These are phyloP conservation scores for Gossypium ekmanianum DNA, from an alignment of 345 rosid species.

Conservation along the genomic window DNA sequence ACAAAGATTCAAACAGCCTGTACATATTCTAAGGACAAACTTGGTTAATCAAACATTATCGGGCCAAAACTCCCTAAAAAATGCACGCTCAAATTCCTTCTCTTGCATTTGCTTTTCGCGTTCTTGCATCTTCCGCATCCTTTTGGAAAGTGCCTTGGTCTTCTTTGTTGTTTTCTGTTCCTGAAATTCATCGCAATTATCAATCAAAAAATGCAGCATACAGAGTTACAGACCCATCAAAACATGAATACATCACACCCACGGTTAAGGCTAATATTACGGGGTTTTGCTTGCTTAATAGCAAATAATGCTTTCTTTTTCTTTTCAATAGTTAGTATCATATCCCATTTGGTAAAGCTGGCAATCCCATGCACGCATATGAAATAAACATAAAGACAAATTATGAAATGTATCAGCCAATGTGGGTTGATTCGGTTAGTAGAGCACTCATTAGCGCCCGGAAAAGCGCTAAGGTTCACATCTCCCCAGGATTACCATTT, in stretches of 20 bases:
- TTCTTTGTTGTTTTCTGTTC: conserved; percentile 36
- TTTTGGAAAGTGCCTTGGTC: conserved; percentile 58
- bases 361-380: too few relatives aligned
- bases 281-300: background rate
- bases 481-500: too few relatives aligned
- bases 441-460: too few relatives aligned
- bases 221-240: background rate
- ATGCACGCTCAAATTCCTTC: conserved; percentile 75
- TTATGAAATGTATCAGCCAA: background rate
- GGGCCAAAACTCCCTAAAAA: conserved; percentile 87
- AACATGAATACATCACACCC: background rate
- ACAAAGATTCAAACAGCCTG: background rate
- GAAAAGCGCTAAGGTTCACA: too few relatives aligned
- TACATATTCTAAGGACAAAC: background rate
- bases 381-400: background rate
- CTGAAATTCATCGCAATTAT: conserved; percentile 33
- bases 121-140: conserved; percentile 65
- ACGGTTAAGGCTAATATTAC: background rate
- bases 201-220: background rate
- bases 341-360: background rate
- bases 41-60: conserved; percentile 59
- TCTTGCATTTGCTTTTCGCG: conserved; percentile 56
- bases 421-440: too few relatives aligned
- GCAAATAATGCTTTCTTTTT: background rate
- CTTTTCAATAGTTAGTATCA: background rate